Conservation (phyloP, 495 filamentous ascomycete genomes). For the Trichoderma gamsii region DNA sequence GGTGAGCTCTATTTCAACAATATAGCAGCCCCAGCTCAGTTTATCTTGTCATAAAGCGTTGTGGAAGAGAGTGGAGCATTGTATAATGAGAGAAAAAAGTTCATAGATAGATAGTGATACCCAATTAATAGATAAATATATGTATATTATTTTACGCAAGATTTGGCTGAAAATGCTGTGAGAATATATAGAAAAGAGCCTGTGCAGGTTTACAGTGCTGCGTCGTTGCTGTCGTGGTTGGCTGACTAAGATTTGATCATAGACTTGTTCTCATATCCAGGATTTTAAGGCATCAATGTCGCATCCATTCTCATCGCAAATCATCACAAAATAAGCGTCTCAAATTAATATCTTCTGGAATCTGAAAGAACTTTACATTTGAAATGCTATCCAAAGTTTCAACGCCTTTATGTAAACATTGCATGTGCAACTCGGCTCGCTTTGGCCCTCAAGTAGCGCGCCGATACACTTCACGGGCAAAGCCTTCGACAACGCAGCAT, state of each 20-base stretch:
- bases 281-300: not conserved
- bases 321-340: not conserved
- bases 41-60: not conserved
- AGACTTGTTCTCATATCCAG: not conserved
- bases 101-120: constrained; percentile 3
- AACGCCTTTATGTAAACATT: not conserved
- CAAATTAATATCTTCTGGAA: not conserved
- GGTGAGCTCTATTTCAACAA: constrained; percentile 12
- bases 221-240: not conserved
- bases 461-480: not conserved
- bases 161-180: not conserved
- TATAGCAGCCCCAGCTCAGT: not conserved
- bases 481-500: not conserved
- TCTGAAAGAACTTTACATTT: not conserved
- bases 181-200: too few species aligned
- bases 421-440: not conserved
- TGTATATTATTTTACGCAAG: not conserved
- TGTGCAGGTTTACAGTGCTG: not conserved
- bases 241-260: not conserved
- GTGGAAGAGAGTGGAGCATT: too few species aligned
- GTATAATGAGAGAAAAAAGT: not conserved
- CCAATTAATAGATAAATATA: not conserved
- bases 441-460: not conserved
- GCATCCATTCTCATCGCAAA: not conserved
- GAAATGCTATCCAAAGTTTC: not conserved